These are phyloP conservation scores for Vitis rupestris DNA, from an alignment of 164 flowering plant species.

Conservation along the genomic window DNA sequence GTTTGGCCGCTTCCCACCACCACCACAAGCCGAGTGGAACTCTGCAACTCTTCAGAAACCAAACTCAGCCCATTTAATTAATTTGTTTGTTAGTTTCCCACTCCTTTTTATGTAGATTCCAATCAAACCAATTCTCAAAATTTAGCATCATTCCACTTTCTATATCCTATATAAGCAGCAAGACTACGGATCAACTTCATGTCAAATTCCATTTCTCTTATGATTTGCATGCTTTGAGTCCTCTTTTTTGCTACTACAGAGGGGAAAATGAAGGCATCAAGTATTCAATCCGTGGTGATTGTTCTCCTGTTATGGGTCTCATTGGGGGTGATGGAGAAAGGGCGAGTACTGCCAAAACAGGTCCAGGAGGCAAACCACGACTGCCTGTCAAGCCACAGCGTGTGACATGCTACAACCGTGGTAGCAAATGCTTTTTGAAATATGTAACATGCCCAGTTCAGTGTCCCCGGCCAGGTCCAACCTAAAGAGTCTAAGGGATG, in stretches of 20 bases:
- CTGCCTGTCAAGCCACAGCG: not conserved
- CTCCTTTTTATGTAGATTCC: too few species aligned
- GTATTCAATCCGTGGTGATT: conserved; percentile 6
- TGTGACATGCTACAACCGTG: conserved; percentile 14
- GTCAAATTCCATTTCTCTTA: conserved; percentile 3
- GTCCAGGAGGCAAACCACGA: too few species aligned
- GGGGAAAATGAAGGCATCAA: conserved; percentile 7
- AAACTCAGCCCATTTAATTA: too few species aligned
- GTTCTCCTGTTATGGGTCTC: conserved; percentile 13
- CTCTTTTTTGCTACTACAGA: too few species aligned
- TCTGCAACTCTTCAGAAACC: too few species aligned
- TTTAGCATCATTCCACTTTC: too few species aligned
- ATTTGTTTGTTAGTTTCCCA: too few species aligned
- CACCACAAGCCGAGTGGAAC: too few species aligned
- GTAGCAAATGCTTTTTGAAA: conserved; percentile 25
- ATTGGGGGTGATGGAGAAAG: not conserved
- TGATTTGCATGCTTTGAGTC: too few species aligned
- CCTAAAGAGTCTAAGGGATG: conserved; percentile 34
- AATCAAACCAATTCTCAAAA: too few species aligned
- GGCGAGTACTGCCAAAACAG: not conserved
- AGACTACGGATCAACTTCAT: not conserved
- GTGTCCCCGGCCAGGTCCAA: conserved; percentile 19
- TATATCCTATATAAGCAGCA: too few species aligned
- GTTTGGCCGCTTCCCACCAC: too few species aligned
- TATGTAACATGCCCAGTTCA: conserved; percentile 23